Percentiles rank a stretch among this genome's conserved stretches.
Conservation (phyloP, 176 grass and related monocot species). For the Zoysia pacifica region DNA sequence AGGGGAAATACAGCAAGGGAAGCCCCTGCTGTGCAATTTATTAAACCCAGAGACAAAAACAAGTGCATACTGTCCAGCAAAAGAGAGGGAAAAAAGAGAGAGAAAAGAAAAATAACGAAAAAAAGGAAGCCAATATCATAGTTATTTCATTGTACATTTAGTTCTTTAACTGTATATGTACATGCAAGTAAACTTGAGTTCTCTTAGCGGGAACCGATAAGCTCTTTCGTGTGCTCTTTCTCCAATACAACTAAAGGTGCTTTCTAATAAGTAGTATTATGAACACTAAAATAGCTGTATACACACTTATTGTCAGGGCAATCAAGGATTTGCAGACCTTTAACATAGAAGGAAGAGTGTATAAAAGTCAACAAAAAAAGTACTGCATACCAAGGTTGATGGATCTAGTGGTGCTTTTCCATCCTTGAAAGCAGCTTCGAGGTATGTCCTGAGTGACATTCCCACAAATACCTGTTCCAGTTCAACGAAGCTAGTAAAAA, state of each 20-base stretch:
- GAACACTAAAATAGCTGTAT: neutral
- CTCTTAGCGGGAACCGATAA: neutral
- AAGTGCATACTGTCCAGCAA: too few relatives aligned
- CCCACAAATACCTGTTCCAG: conserved; percentile 89
- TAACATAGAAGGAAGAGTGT: conserved; percentile 16
- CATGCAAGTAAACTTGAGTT: neutral
- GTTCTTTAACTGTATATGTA: conserved; percentile 10
- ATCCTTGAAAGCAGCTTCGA: conserved; percentile 99
- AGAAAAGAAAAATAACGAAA: too few relatives aligned
- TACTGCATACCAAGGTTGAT: conserved; percentile 83
- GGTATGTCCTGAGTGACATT: conserved; percentile 96
- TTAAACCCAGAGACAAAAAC: too few relatives aligned
- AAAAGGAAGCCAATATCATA: neutral
- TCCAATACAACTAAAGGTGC: neutral
- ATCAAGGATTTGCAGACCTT: neutral
- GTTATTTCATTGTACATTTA: neutral
- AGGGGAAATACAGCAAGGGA: too few relatives aligned
- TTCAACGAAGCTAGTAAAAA: conserved; percentile 48
- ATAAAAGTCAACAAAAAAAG: conserved; percentile 23
- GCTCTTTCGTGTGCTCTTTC: conserved; percentile 5
- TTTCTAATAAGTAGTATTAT: conserved; percentile 20
- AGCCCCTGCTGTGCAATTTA: too few relatives aligned
- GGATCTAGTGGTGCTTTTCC: conserved; percentile 98
- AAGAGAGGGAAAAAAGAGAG: too few relatives aligned
- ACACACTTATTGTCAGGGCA: neutral